Evolutionary conservation across 2,329 filamentous ascomycete species (phyloP), one percentile per base, ranked within the genome.

Genomic region (Beauveria rudraprayagi): DNA sequence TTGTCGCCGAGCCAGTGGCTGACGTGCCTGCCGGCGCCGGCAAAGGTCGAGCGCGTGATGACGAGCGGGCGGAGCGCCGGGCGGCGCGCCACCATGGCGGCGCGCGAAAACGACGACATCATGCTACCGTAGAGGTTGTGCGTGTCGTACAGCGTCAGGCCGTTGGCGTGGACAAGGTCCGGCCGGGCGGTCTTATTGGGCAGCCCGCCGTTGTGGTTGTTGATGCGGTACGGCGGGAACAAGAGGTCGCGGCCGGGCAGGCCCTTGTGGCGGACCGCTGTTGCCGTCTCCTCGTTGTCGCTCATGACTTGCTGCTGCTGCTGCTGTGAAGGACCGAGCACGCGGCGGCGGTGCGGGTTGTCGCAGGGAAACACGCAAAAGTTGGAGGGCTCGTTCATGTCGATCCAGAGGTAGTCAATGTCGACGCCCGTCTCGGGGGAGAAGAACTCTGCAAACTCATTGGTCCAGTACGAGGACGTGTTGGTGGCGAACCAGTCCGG

Each of bases 51-150:
- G 26, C 90, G 84, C 0, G 89, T 91, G 65, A 93, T 89, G 53
- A 92, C 78, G 62, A 92, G 70, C 1, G 90, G 88, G 0, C 89
- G 83, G 5, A 84, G 73, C 1, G 72, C 70, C 0, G 89, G 88
- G 0, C 88, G 82, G 9, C 89, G 83, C 14, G 76, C 72, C 7
- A 84, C 71, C 88, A 92, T 89, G 1, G 89, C 85, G 14, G 80
- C 72, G 57, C 83, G 81, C 0, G 87, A 89, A 5, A 83, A 76
- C 19, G 78, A 73, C 1, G 86, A 88, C 89, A 92, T 92, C 85
- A 90, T 86, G 8, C 83, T 82, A 1, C 90, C 90, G 70, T 90
- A 91, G 1, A 92, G 72, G 66, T 92, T 92, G 71, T 92, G 90
- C 0, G 85, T 89, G 66, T 92, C 90, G 68, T 90, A 91, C 71